A percentile compares a stretch with the other conserved stretches of the same genome.
Evolutionary conservation across 2,329 filamentous ascomycete species (phyloP).

Genomic region (Scedosporium dehoogii): DNA sequence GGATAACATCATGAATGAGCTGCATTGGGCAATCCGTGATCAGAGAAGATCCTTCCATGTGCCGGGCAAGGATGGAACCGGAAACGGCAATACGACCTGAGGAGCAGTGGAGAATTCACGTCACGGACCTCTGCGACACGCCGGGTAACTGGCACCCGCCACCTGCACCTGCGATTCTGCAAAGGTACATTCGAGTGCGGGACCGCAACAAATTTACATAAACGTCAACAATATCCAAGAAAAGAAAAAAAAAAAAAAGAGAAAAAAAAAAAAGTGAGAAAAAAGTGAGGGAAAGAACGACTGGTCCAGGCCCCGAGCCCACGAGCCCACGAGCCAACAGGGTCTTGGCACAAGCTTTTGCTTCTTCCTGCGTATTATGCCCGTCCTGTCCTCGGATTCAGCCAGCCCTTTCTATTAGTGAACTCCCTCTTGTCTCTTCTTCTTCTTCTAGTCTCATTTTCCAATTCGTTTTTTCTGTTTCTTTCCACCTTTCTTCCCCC

Average conservation of each 20-base stretch:
- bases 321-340: background rate
- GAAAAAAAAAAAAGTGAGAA: background rate
- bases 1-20: background rate
- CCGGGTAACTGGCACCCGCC: no score
- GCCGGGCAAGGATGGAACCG: no score
- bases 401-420: background rate
- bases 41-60: background rate
- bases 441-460: background rate
- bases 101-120: no score
- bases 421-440: constrained; percentile 2
- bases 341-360: background rate
- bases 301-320: background rate
- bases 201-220: no score
- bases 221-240: no score
- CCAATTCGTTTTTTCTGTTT: background rate
- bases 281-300: background rate
- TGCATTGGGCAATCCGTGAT: background rate
- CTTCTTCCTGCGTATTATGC: background rate
- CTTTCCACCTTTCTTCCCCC: background rate
- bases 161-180: no score
- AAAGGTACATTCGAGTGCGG: no score
- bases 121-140: no score
- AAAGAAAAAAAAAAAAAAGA: background rate
- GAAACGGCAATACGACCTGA: no score
- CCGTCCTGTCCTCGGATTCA: constrained; percentile 1